Evolutionary conservation across 768 basidiomycete species (phyloP), one percentile per base, ranked within the genome.

Genomic region (Phlebiopsis gigantea): DNA sequence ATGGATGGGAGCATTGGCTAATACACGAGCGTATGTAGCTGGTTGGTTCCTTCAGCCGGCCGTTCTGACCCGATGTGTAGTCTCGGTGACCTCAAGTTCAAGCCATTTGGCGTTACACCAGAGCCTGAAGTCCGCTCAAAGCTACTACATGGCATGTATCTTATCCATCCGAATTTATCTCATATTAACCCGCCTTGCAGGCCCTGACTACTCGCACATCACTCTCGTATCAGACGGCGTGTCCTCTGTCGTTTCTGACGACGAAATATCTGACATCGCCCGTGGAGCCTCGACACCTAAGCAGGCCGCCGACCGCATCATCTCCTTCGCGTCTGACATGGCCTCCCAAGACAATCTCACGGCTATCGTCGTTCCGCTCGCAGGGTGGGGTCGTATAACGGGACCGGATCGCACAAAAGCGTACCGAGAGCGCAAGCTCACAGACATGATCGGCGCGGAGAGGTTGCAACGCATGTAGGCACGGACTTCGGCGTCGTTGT

Each of bases 1-100:
- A 48, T 96, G 93, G 92, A 96, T 97, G 90, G 96, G 95, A 14
- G 91, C 86, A 3, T 75, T 98, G 30, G 90, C 86, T 28, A 98
- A 98, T 62, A 98, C 96, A 1, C 75, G 96, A 73, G 87, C 91
- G 87, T 90, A 64, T 65, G 82, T 66, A 9, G 26, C 49, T 31
- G 22, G 52, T 31, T 28, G 26, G 21, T 45, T 44, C 42, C 25
- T 5, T 31, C 12, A 42, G 43, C 41, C 10, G 22, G 9, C 22
- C 14, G 19, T 21, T 31, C 45, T 26, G 19, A 26, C 25, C n/a
- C 25, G 30, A 19, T 2, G 34, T 41, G 9, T 63, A 94, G 93
- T 59, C 77, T 97, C 48, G 94, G 94, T 26, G 94, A 98, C 68
- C 78, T 93, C 28, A 85, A 84, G 57, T 98, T 83, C 75, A 96